Percentiles rank a stretch among this genome's conserved stretches.
Conservation (phyloP, 2,329 filamentous ascomycete genomes). For the Aspergillus quadricinctus region DNA sequence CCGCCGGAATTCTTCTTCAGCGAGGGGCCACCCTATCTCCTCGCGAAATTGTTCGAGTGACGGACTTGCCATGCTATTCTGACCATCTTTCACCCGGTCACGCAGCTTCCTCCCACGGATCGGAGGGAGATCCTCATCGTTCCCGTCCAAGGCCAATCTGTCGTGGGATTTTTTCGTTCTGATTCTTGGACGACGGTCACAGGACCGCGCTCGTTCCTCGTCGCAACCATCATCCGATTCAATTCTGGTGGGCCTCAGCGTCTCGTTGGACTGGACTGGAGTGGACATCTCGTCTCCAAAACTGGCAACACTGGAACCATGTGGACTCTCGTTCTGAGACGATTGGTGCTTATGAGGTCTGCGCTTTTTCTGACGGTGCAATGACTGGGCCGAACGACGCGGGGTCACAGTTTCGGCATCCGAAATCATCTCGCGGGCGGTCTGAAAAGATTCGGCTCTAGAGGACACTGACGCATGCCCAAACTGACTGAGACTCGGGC, state of each 20-base stretch:
- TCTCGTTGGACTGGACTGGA: background rate
- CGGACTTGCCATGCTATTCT: conserved; percentile 23
- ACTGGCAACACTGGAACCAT: conserved; percentile 2
- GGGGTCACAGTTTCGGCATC: conserved; percentile 53
- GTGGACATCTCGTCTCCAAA: background rate
- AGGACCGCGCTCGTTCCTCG: background rate
- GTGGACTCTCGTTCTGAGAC: conserved; percentile 20
- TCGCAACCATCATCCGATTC: background rate
- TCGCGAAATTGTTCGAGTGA: conserved; percentile 48
- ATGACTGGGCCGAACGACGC: conserved; percentile 18
- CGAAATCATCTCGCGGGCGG: conserved; percentile 61
- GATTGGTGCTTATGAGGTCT: conserved; percentile 13
- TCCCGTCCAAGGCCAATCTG: conserved; percentile 8
- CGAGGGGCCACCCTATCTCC: conserved; percentile 48
- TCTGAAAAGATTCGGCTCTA: conserved; percentile 67
- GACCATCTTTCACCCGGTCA: conserved; percentile 28
- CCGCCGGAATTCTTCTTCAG: conserved; percentile 35
- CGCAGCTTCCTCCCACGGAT: conserved; percentile 29
- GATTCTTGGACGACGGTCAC: background rate
- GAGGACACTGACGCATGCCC: conserved; percentile 54
- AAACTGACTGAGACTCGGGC: conserved; percentile 46
- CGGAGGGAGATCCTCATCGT: conserved; percentile 18
- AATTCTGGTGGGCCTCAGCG: background rate
- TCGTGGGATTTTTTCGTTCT: conserved; percentile 2
- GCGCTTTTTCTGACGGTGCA: conserved; percentile 16